These are phyloP conservation scores for Arthrocladium fulminans DNA, from an alignment of 2,329 filamentous ascomycete genomes.

Conservation along the genomic window DNA sequence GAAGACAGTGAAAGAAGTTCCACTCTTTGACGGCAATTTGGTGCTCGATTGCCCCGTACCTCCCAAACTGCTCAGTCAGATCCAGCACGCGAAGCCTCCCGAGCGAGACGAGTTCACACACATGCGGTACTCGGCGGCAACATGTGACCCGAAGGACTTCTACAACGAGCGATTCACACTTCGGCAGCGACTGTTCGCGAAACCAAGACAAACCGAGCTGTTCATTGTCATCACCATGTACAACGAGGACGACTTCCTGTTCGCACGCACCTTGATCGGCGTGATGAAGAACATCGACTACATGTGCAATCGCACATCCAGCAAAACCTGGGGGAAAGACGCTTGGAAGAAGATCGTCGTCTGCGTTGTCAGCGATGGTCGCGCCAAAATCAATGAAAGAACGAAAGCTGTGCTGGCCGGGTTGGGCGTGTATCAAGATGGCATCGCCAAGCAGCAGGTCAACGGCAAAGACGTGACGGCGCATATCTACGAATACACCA, in stretches of 20 bases:
- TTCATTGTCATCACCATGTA: conserved; percentile 99
- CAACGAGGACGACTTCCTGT: conserved; percentile 94
- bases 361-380: conserved; percentile 91
- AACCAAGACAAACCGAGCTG: conserved; percentile 82
- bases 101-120: conserved; percentile 75
- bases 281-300: conserved; percentile 98
- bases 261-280: conserved; percentile 89
- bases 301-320: conserved; percentile 88
- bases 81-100: conserved; percentile 67
- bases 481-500: conserved; percentile 78
- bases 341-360: conserved; percentile 99
- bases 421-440: conserved; percentile 95
- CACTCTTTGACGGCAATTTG: conserved; percentile 90
- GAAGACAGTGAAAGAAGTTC: conserved; percentile 99
- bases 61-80: conserved; percentile 73
- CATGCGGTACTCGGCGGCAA: conserved; percentile 86
- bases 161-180: conserved; percentile 83
- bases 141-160: conserved; percentile 84
- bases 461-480: conserved; percentile 94
- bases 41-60: conserved; percentile 95
- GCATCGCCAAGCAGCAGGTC: conserved; percentile 96
- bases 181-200: conserved; percentile 83
- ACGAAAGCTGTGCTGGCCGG: conserved; percentile 83
- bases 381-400: conserved; percentile 89
- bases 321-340: conserved; percentile 96